Conservation (phyloP, 148 eudicot genomes). For the Arbutus unedo region DNA sequence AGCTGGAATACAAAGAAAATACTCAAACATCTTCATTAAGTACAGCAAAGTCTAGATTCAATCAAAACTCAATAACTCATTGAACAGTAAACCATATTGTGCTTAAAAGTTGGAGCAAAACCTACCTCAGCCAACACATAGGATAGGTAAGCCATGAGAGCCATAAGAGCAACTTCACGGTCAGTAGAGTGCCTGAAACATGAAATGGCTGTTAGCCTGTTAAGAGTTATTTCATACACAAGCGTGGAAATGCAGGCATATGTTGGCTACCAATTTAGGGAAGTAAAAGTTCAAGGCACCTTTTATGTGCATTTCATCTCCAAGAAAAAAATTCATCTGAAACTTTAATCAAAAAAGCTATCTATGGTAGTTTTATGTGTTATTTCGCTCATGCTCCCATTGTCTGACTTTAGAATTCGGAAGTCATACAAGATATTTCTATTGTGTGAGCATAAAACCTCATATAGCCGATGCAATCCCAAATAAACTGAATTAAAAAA, state of each 20-base stretch:
- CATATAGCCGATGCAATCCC: not conserved
- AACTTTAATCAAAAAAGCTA: conserved; percentile 4
- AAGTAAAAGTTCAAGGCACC: not conserved
- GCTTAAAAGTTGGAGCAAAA: conserved; percentile 3
- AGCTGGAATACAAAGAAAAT: conserved; percentile 35
- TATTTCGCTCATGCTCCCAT: not conserved
- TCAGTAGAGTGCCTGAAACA: conserved; percentile 50
- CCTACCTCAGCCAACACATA: conserved; percentile 56
- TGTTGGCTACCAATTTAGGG: not conserved
- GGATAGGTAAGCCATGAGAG: conserved; percentile 62
- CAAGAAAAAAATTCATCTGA: conserved; percentile 4
- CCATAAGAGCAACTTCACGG: conserved; percentile 55
- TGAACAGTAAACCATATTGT: not conserved
- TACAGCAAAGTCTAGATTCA: not conserved
- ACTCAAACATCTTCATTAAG: not conserved
- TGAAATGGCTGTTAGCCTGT: conserved; percentile 3
- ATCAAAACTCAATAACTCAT: not conserved
- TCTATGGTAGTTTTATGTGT: not conserved
- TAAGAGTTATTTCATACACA: not conserved
- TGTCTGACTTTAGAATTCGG: not conserved
- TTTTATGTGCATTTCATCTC: not conserved
- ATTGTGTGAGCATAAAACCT: not conserved
- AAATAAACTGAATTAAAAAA: too few relatives aligned
- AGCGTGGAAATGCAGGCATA: not conserved
- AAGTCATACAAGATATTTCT: not conserved